A percentile compares a stretch with the other conserved stretches of the same genome.
phyloP scores from a whole-genome alignment of 2,329 filamentous ascomycete species.

The Catunica adiposa region DNA sequence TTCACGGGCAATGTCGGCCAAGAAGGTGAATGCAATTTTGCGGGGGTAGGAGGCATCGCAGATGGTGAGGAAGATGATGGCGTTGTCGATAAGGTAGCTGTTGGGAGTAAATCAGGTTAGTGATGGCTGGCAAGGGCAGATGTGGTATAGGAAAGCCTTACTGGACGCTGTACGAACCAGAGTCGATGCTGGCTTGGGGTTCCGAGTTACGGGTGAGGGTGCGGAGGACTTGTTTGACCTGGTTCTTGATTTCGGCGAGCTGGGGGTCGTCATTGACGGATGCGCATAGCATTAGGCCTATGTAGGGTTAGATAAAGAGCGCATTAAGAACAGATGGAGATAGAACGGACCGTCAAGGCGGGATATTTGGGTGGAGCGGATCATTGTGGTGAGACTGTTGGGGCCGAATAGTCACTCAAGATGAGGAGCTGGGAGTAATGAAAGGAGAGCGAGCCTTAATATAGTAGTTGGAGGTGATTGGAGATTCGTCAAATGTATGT shows the following conservation, averaged over 20 bases:
- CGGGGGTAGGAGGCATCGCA: constrained; percentile 88
- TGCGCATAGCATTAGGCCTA: constrained; percentile 86
- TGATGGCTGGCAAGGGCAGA: background rate
- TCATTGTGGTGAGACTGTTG: constrained; percentile 36
- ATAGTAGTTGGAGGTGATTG: too few relatives aligned
- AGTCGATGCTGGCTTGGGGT: constrained; percentile 82
- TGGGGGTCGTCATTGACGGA: constrained; percentile 84
- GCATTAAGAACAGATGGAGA: background rate
- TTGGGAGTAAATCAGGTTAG: background rate
- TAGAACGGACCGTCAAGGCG: constrained; percentile 60
- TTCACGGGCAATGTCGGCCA: constrained; percentile 77
- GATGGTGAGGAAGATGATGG: constrained; percentile 84
- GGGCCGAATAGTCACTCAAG: too few relatives aligned
- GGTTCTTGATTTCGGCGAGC: constrained; percentile 73
- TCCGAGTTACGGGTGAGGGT: constrained; percentile 79
- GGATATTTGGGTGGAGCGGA: constrained; percentile 84
- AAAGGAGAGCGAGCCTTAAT: too few relatives aligned
- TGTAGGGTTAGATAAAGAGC: constrained; percentile 10
- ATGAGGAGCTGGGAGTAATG: too few relatives aligned
- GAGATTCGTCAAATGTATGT: too few relatives aligned
- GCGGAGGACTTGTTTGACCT: constrained; percentile 80
- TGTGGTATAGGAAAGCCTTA: constrained; percentile 29
- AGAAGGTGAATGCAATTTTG: constrained; percentile 96
- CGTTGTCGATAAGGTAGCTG: constrained; percentile 70
- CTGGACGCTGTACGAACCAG: constrained; percentile 68